phyloP scores from a whole-genome alignment of 2,329 filamentous ascomycete species.

The Pseudofabraea citricarpa region DNA sequence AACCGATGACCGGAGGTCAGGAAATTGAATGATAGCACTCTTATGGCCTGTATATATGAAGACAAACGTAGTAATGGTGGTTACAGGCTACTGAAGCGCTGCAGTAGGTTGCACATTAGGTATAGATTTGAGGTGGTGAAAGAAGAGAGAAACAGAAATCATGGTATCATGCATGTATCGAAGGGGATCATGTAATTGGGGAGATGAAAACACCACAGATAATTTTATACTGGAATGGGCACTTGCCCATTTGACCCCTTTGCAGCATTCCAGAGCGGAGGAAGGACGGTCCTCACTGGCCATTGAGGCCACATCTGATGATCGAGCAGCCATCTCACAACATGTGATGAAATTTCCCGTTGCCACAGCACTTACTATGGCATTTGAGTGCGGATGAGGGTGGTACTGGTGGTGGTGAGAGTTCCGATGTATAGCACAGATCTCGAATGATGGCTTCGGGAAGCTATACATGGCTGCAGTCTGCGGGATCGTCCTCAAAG shows the following conservation, averaged over 20 bases:
- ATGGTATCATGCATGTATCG: neutral
- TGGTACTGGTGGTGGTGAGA: neutral
- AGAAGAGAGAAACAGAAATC: neutral
- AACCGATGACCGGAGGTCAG: neutral
- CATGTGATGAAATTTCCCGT: neutral
- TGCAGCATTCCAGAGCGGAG: neutral
- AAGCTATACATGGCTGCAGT: neutral
- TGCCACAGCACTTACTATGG: neutral
- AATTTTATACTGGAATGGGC: slow-evolving; percentile 1
- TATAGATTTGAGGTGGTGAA: neutral
- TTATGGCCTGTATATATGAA: neutral
- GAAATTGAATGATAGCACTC: slow-evolving; percentile 4
- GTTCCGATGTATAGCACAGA: neutral
- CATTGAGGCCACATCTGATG: neutral
- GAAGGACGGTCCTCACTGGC: neutral
- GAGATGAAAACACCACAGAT: neutral
- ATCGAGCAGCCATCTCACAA: neutral
- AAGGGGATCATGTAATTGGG: neutral
- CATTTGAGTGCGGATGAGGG: neutral
- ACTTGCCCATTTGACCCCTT: neutral
- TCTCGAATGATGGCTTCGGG: neutral
- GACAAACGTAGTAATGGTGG: neutral
- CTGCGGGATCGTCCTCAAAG: neutral
- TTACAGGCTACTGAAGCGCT: too few relatives aligned
- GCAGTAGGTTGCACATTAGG: neutral